Conservation (phyloP, 345 rosid species). For the Raphanus sativus region DNA sequence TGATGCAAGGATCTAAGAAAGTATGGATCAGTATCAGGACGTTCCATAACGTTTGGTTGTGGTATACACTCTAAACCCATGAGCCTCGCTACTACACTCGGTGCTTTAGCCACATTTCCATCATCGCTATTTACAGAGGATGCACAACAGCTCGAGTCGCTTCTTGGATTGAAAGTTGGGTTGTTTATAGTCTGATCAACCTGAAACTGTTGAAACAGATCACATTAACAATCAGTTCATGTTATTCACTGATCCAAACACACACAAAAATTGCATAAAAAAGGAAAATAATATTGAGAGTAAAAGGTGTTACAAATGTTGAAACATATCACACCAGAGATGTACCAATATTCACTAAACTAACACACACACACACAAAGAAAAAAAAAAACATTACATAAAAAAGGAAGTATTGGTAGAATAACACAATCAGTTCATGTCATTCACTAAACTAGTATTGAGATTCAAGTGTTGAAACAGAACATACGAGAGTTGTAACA, state of each 20-base stretch:
- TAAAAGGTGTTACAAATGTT: too few relatives aligned
- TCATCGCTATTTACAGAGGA: conserved; percentile 93
- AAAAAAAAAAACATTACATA: too few relatives aligned
- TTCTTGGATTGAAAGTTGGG: conserved; percentile 51
- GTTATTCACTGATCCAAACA: too few relatives aligned
- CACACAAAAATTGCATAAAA: too few relatives aligned
- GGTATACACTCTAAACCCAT: conserved; percentile 96
- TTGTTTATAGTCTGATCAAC: conserved; percentile 62
- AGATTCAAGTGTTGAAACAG: too few relatives aligned
- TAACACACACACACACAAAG: too few relatives aligned
- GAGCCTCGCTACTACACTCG: conserved; percentile 92
- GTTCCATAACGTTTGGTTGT: conserved; percentile 48
- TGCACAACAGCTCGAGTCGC: conserved; percentile 84
- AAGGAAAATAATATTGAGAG: too few relatives aligned
- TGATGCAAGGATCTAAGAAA: conserved; percentile 52
- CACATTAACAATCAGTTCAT: too few relatives aligned
- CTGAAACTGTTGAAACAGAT: conserved; percentile 53
- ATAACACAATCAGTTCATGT: neutral
- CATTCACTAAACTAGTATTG: conserved; percentile 40
- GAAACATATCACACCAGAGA: neutral
- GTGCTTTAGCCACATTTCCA: conserved; percentile 69
- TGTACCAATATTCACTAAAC: too few relatives aligned
- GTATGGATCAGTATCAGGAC: conserved; percentile 56
- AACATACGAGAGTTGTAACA: too few relatives aligned
- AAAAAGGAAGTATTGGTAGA: too few relatives aligned